A percentile compares a stretch with the other conserved stretches of the same genome.
These are phyloP conservation scores for Ogataea trehalophila DNA, from an alignment of 805 yeast genomes.

Conservation along the genomic window DNA sequence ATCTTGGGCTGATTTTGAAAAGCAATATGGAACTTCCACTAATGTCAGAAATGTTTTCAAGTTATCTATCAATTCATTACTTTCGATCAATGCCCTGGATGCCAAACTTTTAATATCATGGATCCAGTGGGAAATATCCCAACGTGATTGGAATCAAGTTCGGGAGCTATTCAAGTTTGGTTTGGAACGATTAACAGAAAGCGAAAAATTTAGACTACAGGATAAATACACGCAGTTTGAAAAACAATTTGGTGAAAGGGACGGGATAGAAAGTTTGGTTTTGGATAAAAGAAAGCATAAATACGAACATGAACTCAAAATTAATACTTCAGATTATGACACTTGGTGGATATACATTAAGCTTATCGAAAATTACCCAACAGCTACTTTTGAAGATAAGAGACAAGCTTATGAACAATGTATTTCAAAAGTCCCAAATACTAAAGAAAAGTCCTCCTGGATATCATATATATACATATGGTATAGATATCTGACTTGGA, in stretches of 20 bases:
- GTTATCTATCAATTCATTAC: constrained; percentile 55
- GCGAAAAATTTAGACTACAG: constrained; percentile 33
- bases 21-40: constrained; percentile 39
- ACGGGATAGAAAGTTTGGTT: constrained; percentile 49
- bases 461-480: constrained; percentile 64
- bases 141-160: constrained; percentile 59
- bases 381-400: constrained; percentile 23
- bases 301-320: constrained; percentile 45
- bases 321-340: constrained; percentile 58
- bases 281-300: constrained; percentile 47
- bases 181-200: constrained; percentile 32
- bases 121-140: constrained; percentile 67
- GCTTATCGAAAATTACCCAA: constrained; percentile 39
- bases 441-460: constrained; percentile 42
- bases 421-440: constrained; percentile 36
- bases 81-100: constrained; percentile 29
- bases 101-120: constrained; percentile 44
- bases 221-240: constrained; percentile 54
- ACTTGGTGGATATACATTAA: constrained; percentile 77
- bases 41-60: constrained; percentile 60
- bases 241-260: constrained; percentile 55
- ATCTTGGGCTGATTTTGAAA: constrained; percentile 72
- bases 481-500: constrained; percentile 59
- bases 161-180: constrained; percentile 52
- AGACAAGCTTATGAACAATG: constrained; percentile 42